Evolutionary conservation across 2,329 filamentous ascomycete genomes (phyloP), one percentile per base, ranked within the genome.

Genomic region (Neurospora crassa): DNA sequence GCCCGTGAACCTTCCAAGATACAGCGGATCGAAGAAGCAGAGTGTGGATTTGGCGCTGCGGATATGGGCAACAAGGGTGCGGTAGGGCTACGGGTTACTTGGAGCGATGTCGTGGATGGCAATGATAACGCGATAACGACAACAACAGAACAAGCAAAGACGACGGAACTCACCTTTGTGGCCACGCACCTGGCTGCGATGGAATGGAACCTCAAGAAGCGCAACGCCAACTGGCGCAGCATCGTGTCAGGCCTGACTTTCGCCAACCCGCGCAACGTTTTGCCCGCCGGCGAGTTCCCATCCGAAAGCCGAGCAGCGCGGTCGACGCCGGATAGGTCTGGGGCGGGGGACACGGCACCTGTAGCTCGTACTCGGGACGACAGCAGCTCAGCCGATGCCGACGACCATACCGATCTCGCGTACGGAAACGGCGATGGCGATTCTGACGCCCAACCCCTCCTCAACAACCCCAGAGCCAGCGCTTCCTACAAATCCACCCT

Each of bases 51-150:
- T 68, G 96, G 96, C 0, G 80, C 94, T 0, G 90, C 90, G 71
- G 91, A 95, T 68, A 96, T 97, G 91, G 96, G 94, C 18, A 97
- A 97, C 81, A 99, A 99, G 81, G 96, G 95, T 40, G 95, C 94
- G 3, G 91, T 97, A 0, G 96, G 91, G 0, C 85, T 95, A 73
- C 86, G 94, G 42, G 81, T 96, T 63, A 85, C 88, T 16, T 91
- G 92, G 76, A 77, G 45, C 8, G 78, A 78, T 42, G 78, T 12
- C 11, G 40, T 45, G 43, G 78, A 78, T 42, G 78, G 42, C 18
- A 43, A 4, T 6, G 78, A 80, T 16, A 76, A 76, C 5, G 82
- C 83, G 53, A 47, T 47, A 12, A 79, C 79, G 29, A 78, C 77
- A 6, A 74, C 79, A 71, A 77, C 75, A 67, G 76, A 74, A 40